A percentile compares a stretch with the other conserved stretches of the same genome.
Conservation (phyloP, 495 filamentous ascomycete genomes). For the Rhizodiscina lignyota region DNA sequence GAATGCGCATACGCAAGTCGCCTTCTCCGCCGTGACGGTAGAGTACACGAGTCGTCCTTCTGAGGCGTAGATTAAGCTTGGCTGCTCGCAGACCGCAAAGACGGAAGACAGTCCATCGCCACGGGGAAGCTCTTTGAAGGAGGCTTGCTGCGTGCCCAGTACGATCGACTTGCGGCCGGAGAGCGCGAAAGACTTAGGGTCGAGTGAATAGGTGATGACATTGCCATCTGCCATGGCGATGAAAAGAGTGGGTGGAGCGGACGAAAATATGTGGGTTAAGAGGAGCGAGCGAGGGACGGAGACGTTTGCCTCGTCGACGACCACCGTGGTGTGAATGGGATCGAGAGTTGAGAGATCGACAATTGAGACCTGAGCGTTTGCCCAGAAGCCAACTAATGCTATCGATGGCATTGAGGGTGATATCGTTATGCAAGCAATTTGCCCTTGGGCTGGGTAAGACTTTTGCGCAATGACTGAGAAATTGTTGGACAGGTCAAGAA, state of each 20-base stretch:
- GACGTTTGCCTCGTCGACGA: conserved; percentile 32
- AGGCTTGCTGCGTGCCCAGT: conserved; percentile 71
- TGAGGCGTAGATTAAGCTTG: conserved; percentile 77
- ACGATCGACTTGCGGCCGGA: conserved; percentile 63
- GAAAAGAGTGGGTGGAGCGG: conserved; percentile 58
- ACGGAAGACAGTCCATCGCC: conserved; percentile 54
- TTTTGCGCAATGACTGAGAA: conserved; percentile 39
- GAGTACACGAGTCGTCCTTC: conserved; percentile 85
- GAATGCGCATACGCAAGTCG: conserved; percentile 65
- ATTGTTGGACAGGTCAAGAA: conserved; percentile 39
- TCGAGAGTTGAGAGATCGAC: conserved; percentile 54
- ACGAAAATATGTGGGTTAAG: conserved; percentile 50
- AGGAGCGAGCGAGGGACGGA: conserved; percentile 69
- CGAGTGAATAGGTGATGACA: conserved; percentile 71
- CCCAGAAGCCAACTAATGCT: conserved; percentile 75
- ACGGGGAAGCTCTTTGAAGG: conserved; percentile 58
- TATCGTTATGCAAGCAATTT: conserved; percentile 72
- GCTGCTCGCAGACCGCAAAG: conserved; percentile 86
- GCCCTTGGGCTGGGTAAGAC: conserved; percentile 43
- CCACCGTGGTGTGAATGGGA: conserved; percentile 40
- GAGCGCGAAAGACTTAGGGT: conserved; percentile 37
- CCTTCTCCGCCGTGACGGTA: conserved; percentile 83
- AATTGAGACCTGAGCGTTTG: conserved; percentile 36
- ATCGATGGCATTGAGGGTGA: conserved; percentile 29
- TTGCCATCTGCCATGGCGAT: conserved; percentile 90